Evolutionary conservation across 768 basidiomycete species (phyloP), one percentile per base, ranked within the genome.

Genomic region (Pisolithus microcarpus): DNA sequence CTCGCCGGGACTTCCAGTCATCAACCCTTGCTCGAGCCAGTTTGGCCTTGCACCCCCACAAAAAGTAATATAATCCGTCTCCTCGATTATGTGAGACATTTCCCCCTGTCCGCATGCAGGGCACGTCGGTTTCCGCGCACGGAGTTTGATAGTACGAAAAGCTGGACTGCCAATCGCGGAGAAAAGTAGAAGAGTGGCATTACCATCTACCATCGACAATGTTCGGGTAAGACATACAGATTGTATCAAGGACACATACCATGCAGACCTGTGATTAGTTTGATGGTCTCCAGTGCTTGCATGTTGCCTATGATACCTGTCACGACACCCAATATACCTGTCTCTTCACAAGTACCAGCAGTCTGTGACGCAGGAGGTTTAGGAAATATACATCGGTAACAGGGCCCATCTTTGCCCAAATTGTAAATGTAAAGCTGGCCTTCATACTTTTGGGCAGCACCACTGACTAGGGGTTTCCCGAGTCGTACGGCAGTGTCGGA

Each of bases 331-430:
- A 96, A 69, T 5, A 98, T 84, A 1, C 95, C 94, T 4, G 82
- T 74, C 62, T 96, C 93, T 59, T 87, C 91, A 57, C 96, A 99
- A 8, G 83, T 81, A 7, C 90, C 85, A 1, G 78, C 69, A 24
- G 73, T 73, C 49, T 80, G 80, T 18, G 71, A 75, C 4, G 81
- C 75, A 1, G 92, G 82, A 2, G 91, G 82, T 48, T 75, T 79
- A 0, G 95, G 94, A 65, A 93, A 98, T 39, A 98, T 67, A 64
- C 96, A 98, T 15, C 96, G 79, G 67, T 95, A 97, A 67, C 96
- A 99, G 0, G 93, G 94, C 1, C 91, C 85, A 26, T 78, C 69
- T 18, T 70, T 66, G 6, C 76, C 80, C 4, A 84, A 67, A 61
- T 91, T 89, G 64, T 89, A 92, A 13, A 79, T 72, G 59, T 80